phyloP scores from a whole-genome alignment of 139 green algal species.

The Chlamydomonas sp. region DNA sequence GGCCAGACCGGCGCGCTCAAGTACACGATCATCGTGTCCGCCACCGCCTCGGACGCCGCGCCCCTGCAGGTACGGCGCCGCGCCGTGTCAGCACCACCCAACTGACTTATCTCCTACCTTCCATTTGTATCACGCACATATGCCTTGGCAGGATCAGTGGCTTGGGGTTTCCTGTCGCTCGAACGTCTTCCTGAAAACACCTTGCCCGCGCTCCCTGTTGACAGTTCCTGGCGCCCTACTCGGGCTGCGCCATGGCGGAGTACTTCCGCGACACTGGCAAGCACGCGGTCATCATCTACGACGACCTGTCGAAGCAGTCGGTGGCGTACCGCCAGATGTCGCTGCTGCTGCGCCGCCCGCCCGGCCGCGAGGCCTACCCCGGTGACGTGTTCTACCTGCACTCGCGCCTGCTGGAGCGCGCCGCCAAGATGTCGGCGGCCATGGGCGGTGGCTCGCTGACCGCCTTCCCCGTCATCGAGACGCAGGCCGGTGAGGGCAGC shows the following conservation, averaged over 20 bases:
- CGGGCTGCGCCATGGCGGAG: conserved; percentile 83
- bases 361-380: conserved; percentile 90
- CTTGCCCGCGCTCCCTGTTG: background rate
- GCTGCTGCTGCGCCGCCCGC: conserved; percentile 88
- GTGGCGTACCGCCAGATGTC: conserved; percentile 95
- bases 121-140: no score
- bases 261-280: conserved; percentile 86
- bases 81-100: no score
- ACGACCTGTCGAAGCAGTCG: conserved; percentile 93
- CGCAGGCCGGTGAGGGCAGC: conserved; percentile 66
- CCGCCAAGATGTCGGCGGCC: conserved; percentile 81
- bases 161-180: background rate
- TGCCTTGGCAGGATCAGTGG: background rate
- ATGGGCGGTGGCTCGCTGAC: conserved; percentile 81
- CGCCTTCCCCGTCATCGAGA: conserved; percentile 92
- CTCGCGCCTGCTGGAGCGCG: conserved; percentile 84
- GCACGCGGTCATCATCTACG: conserved; percentile 91
- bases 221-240: conserved; percentile 92
- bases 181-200: no score
- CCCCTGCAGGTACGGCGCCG: conserved; percentile 79
- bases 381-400: conserved; percentile 95
- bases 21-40: conserved; percentile 87
- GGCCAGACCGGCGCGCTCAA: conserved; percentile 69
- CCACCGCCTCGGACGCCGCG: conserved; percentile 90
- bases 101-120: no score